phyloP scores from a whole-genome alignment of 2,329 filamentous ascomycete genomes.

The Hymenoscyphus scutula region DNA sequence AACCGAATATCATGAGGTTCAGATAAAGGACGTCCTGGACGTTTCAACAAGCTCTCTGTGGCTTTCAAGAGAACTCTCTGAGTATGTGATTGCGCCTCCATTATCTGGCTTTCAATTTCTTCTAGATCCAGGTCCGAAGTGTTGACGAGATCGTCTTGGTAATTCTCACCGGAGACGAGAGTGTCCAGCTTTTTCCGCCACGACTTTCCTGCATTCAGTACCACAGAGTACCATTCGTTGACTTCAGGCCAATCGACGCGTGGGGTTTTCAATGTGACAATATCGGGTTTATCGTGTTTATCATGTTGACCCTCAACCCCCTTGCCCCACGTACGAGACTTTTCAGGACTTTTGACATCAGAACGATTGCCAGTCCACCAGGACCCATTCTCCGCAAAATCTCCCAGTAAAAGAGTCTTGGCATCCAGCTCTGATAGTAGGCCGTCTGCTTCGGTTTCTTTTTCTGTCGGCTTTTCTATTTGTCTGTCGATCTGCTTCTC shows the following conservation, averaged over 20 bases:
- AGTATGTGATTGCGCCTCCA: slow-evolving; percentile 65
- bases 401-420: slow-evolving; percentile 70
- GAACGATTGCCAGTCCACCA: slow-evolving; percentile 70
- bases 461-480: slow-evolving; percentile 32
- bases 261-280: slow-evolving; percentile 59
- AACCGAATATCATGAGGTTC: slow-evolving; percentile 72
- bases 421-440: slow-evolving; percentile 64
- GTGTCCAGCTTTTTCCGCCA: slow-evolving; percentile 64
- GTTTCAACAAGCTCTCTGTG: slow-evolving; percentile 75
- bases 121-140: slow-evolving; percentile 32
- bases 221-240: slow-evolving; percentile 69
- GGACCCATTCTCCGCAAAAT: slow-evolving; percentile 75
- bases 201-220: slow-evolving; percentile 64
- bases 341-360: slow-evolving; percentile 40
- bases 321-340: slow-evolving; percentile 36
- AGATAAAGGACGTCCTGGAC: slow-evolving; percentile 68
- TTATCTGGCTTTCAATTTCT: slow-evolving; percentile 50
- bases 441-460: slow-evolving; percentile 26
- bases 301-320: slow-evolving; percentile 11
- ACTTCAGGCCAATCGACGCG: slow-evolving; percentile 73
- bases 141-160: slow-evolving; percentile 22
- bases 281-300: slow-evolving; percentile 25
- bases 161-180: slow-evolving; percentile 38
- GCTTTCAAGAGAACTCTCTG: slow-evolving; percentile 72
- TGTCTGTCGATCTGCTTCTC: slow-evolving; percentile 24